These are phyloP conservation scores for Pseudocercospora cruenta DNA, from an alignment of 2,329 filamentous ascomycete species.

Conservation along the genomic window DNA sequence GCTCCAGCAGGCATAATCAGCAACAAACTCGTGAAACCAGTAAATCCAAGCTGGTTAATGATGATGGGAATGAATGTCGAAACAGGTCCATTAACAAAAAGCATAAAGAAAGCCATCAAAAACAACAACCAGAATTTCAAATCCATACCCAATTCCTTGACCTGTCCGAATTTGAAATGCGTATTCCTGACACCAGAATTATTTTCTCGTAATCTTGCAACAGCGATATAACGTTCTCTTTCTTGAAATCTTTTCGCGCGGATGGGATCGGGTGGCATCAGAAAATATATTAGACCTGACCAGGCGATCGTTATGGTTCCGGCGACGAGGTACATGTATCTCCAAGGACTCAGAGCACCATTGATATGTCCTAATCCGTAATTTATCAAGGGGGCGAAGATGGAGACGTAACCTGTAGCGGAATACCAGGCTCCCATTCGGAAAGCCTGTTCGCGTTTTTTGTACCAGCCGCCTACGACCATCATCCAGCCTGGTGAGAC, in stretches of 20 bases:
- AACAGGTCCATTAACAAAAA: conserved; percentile 52
- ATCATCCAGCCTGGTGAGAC: conserved; percentile 63
- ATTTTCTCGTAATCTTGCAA: conserved; percentile 35
- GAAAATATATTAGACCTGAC: conserved; percentile 44
- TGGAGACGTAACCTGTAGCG: conserved; percentile 50
- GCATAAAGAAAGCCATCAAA: conserved; percentile 44
- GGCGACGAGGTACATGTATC: conserved; percentile 42
- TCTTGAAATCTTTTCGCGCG: conserved; percentile 48
- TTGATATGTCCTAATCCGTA: conserved; percentile 53
- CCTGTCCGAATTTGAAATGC: conserved; percentile 50
- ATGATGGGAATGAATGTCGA: conserved; percentile 53
- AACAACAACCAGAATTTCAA: conserved; percentile 49
- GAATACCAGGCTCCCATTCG: conserved; percentile 39
- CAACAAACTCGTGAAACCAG: conserved; percentile 48
- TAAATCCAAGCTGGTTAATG: conserved; percentile 52
- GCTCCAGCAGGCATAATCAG: conserved; percentile 48
- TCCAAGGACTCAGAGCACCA: conserved; percentile 45
- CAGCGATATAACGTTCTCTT: conserved; percentile 34
- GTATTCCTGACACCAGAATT: conserved; percentile 45
- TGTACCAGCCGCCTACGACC: conserved; percentile 45
- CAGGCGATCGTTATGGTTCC: conserved; percentile 48
- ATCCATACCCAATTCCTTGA: conserved; percentile 41
- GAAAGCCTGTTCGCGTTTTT: conserved; percentile 35
- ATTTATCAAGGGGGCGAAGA: conserved; percentile 53
- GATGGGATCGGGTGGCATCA: conserved; percentile 48